Evolutionary conservation across 139 green algal species (phyloP).

Genomic region (Mesotaenium endlicherianum): DNA sequence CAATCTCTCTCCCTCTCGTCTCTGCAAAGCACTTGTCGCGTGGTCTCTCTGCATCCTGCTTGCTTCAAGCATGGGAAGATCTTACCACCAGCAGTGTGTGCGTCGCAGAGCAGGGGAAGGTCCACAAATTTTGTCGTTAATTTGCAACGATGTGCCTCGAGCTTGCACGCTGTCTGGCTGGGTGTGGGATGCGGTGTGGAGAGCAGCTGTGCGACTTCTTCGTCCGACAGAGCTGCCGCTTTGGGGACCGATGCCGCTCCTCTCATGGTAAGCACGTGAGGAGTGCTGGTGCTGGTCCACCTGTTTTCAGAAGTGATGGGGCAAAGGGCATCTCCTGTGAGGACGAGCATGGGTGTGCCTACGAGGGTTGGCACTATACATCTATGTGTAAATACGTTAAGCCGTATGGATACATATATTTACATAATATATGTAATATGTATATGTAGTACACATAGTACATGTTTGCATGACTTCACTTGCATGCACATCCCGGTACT

Average conservation of each 20-base stretch:
- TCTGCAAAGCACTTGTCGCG: too few relatives aligned
- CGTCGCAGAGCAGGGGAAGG: too few relatives aligned
- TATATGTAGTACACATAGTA: background rate
- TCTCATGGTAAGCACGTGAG: constrained; percentile 18
- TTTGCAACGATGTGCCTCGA: too few relatives aligned
- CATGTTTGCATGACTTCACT: background rate
- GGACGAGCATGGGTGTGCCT: background rate
- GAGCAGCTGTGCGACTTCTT: constrained; percentile 25
- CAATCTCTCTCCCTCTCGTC: too few relatives aligned
- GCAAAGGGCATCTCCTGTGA: background rate
- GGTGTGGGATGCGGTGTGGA: too few relatives aligned
- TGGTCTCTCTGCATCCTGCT: too few relatives aligned
- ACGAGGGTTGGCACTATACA: background rate
- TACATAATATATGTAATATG: background rate
- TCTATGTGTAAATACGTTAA: background rate
- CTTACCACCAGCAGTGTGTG: too few relatives aligned
- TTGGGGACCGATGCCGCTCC: constrained; percentile 7
- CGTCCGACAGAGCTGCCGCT: constrained; percentile 1
- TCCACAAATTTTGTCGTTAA: too few relatives aligned
- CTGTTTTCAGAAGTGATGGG: background rate
- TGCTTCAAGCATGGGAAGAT: too few relatives aligned
- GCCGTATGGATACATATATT: background rate
- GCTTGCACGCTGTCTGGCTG: too few relatives aligned
- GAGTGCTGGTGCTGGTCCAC: too few relatives aligned
- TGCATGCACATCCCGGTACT: background rate